A percentile compares a stretch with the other conserved stretches of the same genome.
Evolutionary conservation across 768 basidiomycete species (phyloP).

Genomic region (Xanthoconium purpureum): DNA sequence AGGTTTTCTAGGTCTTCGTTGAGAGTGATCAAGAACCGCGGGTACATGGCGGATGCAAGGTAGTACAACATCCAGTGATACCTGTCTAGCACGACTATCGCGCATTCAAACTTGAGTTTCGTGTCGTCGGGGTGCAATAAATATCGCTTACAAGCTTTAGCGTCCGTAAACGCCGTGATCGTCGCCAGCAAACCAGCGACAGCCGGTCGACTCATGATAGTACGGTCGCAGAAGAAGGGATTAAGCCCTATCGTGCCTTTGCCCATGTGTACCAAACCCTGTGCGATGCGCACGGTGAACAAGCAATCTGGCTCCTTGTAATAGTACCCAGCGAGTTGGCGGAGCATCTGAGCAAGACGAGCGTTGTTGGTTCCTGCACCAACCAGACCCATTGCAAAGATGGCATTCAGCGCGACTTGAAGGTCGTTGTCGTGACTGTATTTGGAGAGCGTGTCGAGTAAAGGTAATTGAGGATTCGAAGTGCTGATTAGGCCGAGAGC

Average conservation of each 20-base stretch:
- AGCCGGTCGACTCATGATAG: constrained; percentile 84
- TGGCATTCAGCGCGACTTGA: constrained; percentile 93
- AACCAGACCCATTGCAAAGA: constrained; percentile 97
- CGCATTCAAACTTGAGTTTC: neutral
- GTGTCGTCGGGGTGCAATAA: neutral
- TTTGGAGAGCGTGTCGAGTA: constrained; percentile 96
- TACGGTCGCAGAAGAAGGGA: constrained; percentile 93
- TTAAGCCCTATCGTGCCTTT: constrained; percentile 97
- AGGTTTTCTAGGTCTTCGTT: constrained; percentile 85
- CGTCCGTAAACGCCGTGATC: constrained; percentile 89
- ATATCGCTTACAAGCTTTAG: constrained; percentile 77
- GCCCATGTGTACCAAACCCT: constrained; percentile 98
- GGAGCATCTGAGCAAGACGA: constrained; percentile 93
- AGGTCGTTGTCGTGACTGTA: constrained; percentile 99
- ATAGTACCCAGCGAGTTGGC: constrained; percentile 97
- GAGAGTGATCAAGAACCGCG: constrained; percentile 95
- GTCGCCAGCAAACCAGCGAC: constrained; percentile 88
- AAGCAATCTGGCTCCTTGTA: constrained; percentile 95
- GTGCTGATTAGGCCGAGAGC: constrained; percentile 93
- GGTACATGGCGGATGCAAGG: constrained; percentile 95
- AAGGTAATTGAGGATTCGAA: constrained; percentile 91
- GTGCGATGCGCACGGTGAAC: constrained; percentile 93
- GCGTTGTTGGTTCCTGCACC: constrained; percentile 99
- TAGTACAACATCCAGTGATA: constrained; percentile 99
- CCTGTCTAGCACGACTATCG: constrained; percentile 86